Base-by-base conservation (phyloP, 768 basidiomycete species). In the Gymnopilus junonius region DNA sequence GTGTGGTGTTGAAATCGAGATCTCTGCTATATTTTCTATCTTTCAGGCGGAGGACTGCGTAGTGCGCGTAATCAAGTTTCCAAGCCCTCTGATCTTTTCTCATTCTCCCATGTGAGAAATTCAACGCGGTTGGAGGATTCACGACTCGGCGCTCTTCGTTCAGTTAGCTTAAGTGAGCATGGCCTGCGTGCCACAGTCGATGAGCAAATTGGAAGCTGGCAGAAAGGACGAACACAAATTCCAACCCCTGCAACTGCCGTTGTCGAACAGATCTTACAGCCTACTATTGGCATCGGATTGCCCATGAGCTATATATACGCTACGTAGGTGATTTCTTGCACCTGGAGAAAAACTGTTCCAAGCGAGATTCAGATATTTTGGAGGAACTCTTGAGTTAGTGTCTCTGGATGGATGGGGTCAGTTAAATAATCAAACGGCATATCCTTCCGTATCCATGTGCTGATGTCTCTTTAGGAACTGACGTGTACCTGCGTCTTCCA, bases 261-360 rank as follows among this genome's bases (percentile, higher is more conserved):
- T 10, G 80, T 80, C 3, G 79, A 83, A 37, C 82, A 80, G 31
- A 78, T 78, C 7, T 25, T 69, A 23, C 90, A 89, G 73, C 83
- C 84, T 46, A 81, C 84, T 43, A 90, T 94, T 59, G 93, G 93
- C 2, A 88, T 95, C 46, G 93, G 93, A 5, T 76, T 95, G 20
- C 92, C 93, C 0, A 93, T 95, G 92, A 92, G 93, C 72, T 90
- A 93, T 69, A 94, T 95, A 35, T 94, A 87, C 74, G 88, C 93
- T 62, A 93, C 88, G 85, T 92, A 68, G 4, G 42, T 59, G 17
- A 50, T 20, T 35, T 42, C 43, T 64, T 35, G 2, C 50, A 14
- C 31, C 15, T 43, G 21, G 46, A n/a, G 23, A 42, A 11, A 56
- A 50, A 27, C 23, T 39, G 14, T 31, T 20, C 32, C 57, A n/a